A percentile compares a stretch with the other conserved stretches of the same genome.
Evolutionary conservation across 1,139 yeast genomes (phyloP).

Genomic region (Pichia terricola): DNA sequence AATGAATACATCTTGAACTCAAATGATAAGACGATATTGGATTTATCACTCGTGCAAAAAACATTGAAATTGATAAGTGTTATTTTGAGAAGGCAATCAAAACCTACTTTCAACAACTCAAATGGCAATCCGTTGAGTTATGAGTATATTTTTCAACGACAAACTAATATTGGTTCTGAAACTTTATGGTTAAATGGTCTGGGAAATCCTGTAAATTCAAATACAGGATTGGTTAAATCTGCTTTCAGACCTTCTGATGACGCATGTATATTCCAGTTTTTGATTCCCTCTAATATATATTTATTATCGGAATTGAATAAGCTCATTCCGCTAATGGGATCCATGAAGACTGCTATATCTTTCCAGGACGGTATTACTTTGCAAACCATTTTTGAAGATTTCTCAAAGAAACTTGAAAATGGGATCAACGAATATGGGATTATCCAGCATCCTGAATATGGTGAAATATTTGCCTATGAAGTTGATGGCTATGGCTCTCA

Average conservation of each 20-base stretch:
- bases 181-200: slow-evolving; percentile 69
- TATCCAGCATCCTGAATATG: slow-evolving; percentile 56
- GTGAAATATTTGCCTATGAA: slow-evolving; percentile 78
- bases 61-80: slow-evolving; percentile 48
- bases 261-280: slow-evolving; percentile 70
- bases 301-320: slow-evolving; percentile 48
- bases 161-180: slow-evolving; percentile 71
- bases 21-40: slow-evolving; percentile 42
- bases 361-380: neutral
- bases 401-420: slow-evolving; percentile 35
- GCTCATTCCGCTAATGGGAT: slow-evolving; percentile 12
- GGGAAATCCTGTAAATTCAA: slow-evolving; percentile 73
- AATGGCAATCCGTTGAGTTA: slow-evolving; percentile 43
- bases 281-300: slow-evolving; percentile 82
- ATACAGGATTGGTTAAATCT: slow-evolving; percentile 68
- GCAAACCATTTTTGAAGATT: slow-evolving; percentile 14
- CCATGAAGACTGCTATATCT: slow-evolving; percentile 1
- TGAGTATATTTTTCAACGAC: slow-evolving; percentile 60
- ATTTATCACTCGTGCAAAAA: slow-evolving; percentile 45
- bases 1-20: slow-evolving; percentile 57
- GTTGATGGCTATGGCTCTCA: slow-evolving; percentile 80
- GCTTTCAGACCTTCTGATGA: slow-evolving; percentile 91
- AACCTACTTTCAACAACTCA: slow-evolving; percentile 47
- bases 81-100: slow-evolving; percentile 51
- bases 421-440: slow-evolving; percentile 63